Evolutionary conservation across 2,329 filamentous ascomycete genomes (phyloP).

Genomic region (Aspergillus pseudonomiae): DNA sequence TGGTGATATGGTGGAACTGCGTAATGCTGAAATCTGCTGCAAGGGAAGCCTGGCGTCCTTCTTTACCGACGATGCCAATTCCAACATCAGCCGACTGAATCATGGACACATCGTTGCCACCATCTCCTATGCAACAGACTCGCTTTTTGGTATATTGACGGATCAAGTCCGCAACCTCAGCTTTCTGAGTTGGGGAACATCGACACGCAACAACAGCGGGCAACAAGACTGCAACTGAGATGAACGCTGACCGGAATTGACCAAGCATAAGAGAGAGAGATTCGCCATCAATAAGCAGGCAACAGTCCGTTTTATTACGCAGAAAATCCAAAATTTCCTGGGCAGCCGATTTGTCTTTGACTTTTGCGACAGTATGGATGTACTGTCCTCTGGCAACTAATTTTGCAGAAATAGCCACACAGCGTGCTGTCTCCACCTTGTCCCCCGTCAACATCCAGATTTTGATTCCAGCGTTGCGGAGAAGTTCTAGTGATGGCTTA

Average conservation of each 20-base stretch:
- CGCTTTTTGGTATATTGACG: conserved; percentile 90
- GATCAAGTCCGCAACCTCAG: conserved; percentile 88
- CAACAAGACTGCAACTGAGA: conserved; percentile 81
- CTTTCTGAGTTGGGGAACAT: conserved; percentile 96
- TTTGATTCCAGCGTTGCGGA: conserved; percentile 96
- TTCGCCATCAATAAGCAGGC: conserved; percentile 92
- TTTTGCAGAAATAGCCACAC: conserved; percentile 93
- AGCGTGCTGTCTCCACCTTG: conserved; percentile 96
- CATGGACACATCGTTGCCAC: conserved; percentile 98
- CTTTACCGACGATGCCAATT: conserved; percentile 96
- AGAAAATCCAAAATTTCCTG: conserved; percentile 89
- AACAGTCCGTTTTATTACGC: conserved; percentile 80
- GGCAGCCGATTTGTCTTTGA: conserved; percentile 80
- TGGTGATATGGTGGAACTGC: conserved; percentile 92
- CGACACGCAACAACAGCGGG: conserved; percentile 95
- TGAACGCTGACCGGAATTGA: conserved; percentile 82
- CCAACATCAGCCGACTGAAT: conserved; percentile 98
- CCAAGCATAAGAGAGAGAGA: conserved; percentile 80
- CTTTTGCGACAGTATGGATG: conserved; percentile 87
- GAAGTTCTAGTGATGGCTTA: conserved; percentile 89
- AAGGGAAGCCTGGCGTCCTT: conserved; percentile 89
- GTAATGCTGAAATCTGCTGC: conserved; percentile 97
- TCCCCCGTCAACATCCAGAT: conserved; percentile 99
- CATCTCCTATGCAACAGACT: conserved; percentile 95
- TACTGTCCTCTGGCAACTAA: conserved; percentile 91